A percentile compares a stretch with the other conserved stretches of the same genome.
Evolutionary conservation across 1,139 yeast species (phyloP).

Genomic region (Scheffersomyces illinoinensis): DNA sequence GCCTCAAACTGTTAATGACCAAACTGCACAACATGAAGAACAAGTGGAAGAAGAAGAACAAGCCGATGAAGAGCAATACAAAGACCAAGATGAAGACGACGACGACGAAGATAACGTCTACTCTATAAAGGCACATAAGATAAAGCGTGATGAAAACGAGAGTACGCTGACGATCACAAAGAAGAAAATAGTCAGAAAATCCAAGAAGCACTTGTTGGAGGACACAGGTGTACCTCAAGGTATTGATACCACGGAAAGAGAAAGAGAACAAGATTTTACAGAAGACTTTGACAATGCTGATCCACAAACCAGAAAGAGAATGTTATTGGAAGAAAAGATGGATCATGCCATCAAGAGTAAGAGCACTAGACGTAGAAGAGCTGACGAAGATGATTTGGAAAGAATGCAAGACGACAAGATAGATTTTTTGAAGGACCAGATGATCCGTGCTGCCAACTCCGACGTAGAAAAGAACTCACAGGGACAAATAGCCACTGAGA

Average conservation of each 20-base stretch:
- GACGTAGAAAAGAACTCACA: conserved; percentile 84
- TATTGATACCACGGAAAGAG: conserved; percentile 2
- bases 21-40: conserved; percentile 8
- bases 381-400: conserved; percentile 90
- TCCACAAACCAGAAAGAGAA: conserved; percentile 59
- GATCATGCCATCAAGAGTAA: conserved; percentile 72
- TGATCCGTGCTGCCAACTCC: conserved; percentile 90
- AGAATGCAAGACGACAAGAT: conserved; percentile 93
- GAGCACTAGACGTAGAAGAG: conserved; percentile 58
- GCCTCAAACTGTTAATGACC: neutral
- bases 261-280: conserved; percentile 14
- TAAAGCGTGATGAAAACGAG: conserved; percentile 13
- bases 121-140: conserved; percentile 34
- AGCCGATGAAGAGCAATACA: conserved; percentile 11
- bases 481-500: conserved; percentile 82
- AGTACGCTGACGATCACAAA: conserved; percentile 25
- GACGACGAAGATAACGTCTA: conserved; percentile 29
- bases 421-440: conserved; percentile 76
- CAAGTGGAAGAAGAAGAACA: conserved; percentile 9
- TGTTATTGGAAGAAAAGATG: conserved; percentile 78
- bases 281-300: conserved; percentile 36
- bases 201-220: conserved; percentile 10
- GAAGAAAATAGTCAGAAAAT: conserved; percentile 40
- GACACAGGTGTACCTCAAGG: conserved; percentile 1
- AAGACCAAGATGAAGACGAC: conserved; percentile 10